Percentiles rank a stretch among this genome's conserved stretches.
These are phyloP conservation scores for Malus hybrid DNA, from an alignment of 331 rosid species.

Conservation along the genomic window DNA sequence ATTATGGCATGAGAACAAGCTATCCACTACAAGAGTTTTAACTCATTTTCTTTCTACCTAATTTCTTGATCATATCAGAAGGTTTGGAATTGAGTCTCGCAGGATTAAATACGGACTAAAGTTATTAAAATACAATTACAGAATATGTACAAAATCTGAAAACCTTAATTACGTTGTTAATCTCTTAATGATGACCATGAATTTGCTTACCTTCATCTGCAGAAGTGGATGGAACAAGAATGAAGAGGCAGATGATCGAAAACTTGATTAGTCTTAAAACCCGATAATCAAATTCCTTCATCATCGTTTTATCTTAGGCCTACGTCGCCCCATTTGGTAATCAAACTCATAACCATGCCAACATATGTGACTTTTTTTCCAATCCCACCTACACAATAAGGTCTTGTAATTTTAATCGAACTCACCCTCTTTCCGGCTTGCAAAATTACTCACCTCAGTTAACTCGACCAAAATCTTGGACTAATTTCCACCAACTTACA, in stretches of 20 bases:
- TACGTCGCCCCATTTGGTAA: slow-evolving; percentile 43
- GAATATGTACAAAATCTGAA: slow-evolving; percentile 2
- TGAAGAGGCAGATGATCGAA: slow-evolving; percentile 29
- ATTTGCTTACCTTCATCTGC: slow-evolving; percentile 64
- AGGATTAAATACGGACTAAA: not conserved
- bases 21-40: not conserved
- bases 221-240: slow-evolving; percentile 44
- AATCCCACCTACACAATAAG: slow-evolving; percentile 10
- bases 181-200: not conserved
- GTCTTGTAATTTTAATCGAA: slow-evolving; percentile 17
- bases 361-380: slow-evolving; percentile 11
- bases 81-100: not conserved
- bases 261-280: slow-evolving; percentile 26
- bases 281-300: slow-evolving; percentile 36
- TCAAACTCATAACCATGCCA: slow-evolving; percentile 37
- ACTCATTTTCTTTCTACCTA: not conserved
- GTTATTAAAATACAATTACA: not conserved
- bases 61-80: not conserved
- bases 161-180: not conserved
- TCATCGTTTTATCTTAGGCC: slow-evolving; percentile 42
- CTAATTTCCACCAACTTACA: not conserved
- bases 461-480: slow-evolving; percentile 11
- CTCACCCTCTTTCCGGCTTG: slow-evolving; percentile 15
- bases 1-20: not conserved
- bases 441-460: not conserved